Evolutionary conservation across 1,139 yeast species (phyloP), one percentile per base, ranked within the genome.

Genomic region (Pichia sp.): DNA sequence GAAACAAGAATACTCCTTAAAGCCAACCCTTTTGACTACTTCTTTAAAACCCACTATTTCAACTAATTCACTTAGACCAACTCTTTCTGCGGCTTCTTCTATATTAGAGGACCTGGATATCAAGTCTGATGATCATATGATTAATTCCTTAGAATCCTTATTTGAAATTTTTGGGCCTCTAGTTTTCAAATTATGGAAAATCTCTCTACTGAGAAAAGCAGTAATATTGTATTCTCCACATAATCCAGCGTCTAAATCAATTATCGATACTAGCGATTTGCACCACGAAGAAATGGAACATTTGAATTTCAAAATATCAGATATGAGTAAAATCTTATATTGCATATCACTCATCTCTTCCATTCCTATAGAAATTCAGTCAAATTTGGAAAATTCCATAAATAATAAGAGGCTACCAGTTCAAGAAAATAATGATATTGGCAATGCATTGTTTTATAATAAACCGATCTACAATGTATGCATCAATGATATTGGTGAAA

Each of bases 181-280:
- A 41, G 67, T 84, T 2, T 85, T 84, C 56, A 75, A 75, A 29
- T 61, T 85, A 5, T 86, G 85, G 81, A 85, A 83, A 59, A 71
- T 80, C 35, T 75, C 82, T 5, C 61, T 88, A 34, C 59, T 84
- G 32, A 67, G 94, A 27, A 75, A 80, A 50, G 69, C 80, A 37
- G 69, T 87, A 8, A 51, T 87, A 9, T 61, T 87, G 4, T 72
- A 83, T 52, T 47, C 55, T 3, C 54, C 57, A 9, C 45, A 47
- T 27, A 34, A n/a, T 26, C 11, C 33, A 8, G 27, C 47, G 7
- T 29, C 45, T 23, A 29, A 41, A 8, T 23, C 45, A 5, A 32
- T 37, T 31, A 42, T 38, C n/a, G 48, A 49, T 23, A 49, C 42
- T 3, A 40, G 42, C 27, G 49, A 45, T 38, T 8, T 8, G 8